phyloP scores from a whole-genome alignment of 2,329 filamentous ascomycete species.

The Fusarium ramigenum region DNA sequence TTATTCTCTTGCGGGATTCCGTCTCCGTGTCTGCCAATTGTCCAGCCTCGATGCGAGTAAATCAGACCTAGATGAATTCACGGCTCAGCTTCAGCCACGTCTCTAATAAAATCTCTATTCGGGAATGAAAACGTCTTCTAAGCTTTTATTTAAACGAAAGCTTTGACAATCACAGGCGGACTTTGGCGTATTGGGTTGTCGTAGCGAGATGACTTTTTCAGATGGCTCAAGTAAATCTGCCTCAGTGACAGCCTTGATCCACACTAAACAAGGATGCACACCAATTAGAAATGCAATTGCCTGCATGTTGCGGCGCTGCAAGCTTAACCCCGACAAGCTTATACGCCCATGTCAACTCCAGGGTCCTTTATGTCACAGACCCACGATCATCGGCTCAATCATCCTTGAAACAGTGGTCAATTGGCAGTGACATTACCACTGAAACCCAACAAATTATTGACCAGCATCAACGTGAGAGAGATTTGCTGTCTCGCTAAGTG shows the following conservation, averaged over 20 bases:
- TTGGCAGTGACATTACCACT: background rate
- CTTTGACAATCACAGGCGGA: background rate
- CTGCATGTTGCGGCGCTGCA: conserved; percentile 5
- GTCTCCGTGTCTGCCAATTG: background rate
- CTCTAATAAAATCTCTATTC: background rate
- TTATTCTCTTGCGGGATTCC: background rate
- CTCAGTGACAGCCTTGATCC: conserved; percentile 24
- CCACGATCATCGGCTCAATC: background rate
- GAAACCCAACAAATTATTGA: background rate
- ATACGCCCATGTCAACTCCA: conserved; percentile 18
- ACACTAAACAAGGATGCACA: background rate
- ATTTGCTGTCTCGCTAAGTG: background rate
- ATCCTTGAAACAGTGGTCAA: background rate
- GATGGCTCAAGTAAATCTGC: conserved; percentile 9
- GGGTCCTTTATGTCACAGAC: conserved; percentile 20
- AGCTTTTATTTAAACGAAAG: background rate
- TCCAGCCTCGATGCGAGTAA: background rate
- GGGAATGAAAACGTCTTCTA: background rate
- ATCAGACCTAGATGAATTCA: too few relatives aligned
- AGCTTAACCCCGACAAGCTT: conserved; percentile 30
- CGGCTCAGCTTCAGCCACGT: background rate
- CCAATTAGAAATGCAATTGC: background rate
- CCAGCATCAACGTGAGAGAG: background rate
- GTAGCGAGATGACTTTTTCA: background rate
- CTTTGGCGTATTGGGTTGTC: background rate